A percentile compares a stretch with the other conserved stretches of the same genome.
Conservation (phyloP, 257 asterid genomes). For the Fraxinus quadrangulata region DNA sequence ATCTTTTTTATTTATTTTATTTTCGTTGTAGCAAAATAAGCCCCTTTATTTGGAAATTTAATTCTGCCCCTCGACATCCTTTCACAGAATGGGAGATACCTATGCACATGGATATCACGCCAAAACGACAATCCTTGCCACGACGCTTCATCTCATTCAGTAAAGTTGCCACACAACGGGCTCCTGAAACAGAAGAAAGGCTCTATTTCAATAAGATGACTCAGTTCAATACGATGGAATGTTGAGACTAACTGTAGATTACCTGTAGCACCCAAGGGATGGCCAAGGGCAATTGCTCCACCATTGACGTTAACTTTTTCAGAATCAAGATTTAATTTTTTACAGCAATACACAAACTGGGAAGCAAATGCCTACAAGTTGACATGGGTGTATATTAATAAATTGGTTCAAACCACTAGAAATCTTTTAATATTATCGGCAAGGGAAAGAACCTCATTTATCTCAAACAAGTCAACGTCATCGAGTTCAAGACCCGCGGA, state of each 20-base stretch:
- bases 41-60: too few species aligned
- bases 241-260: background rate
- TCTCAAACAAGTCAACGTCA: slow-evolving; percentile 77
- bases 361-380: slow-evolving; percentile 88
- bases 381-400: background rate
- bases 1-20: too few species aligned
- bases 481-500: slow-evolving; percentile 74
- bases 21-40: too few species aligned
- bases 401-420: slow-evolving; percentile 5
- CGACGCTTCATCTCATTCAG: slow-evolving; percentile 93
- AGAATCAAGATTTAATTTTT: slow-evolving; percentile 69
- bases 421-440: background rate
- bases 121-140: slow-evolving; percentile 82
- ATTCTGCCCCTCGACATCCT: too few species aligned
- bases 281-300: slow-evolving; percentile 96
- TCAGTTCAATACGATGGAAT: background rate
- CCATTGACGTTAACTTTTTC: slow-evolving; percentile 90
- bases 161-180: slow-evolving; percentile 84
- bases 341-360: slow-evolving; percentile 79
- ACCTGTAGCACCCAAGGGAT: slow-evolving; percentile 96
- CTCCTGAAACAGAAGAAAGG: slow-evolving; percentile 48
- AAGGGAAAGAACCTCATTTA: slow-evolving; percentile 67
- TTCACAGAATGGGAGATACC: slow-evolving; percentile 36
- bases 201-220: background rate
- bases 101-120: slow-evolving; percentile 96